Conservation (phyloP, 2,329 filamentous ascomycete genomes). For the Talaromyces marneffei region DNA sequence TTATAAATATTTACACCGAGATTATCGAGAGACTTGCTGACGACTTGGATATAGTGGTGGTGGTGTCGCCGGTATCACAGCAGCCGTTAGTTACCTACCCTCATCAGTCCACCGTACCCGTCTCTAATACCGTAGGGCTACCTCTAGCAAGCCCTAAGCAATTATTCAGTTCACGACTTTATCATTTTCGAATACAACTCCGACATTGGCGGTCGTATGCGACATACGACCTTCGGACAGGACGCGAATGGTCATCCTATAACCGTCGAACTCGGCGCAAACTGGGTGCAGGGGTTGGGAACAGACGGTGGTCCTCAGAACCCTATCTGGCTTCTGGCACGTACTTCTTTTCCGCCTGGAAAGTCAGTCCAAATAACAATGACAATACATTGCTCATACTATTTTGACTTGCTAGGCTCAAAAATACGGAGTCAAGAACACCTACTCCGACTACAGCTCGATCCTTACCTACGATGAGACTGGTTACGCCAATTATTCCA, state of each 20-base stretch:
- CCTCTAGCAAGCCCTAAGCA: slow-evolving; percentile 52
- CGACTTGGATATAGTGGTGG: slow-evolving; percentile 41
- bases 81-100: slow-evolving; percentile 41
- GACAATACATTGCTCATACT: background rate
- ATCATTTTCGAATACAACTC: slow-evolving; percentile 60
- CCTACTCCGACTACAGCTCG: slow-evolving; percentile 53
- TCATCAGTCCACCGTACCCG: background rate
- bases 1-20: background rate
- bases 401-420: slow-evolving; percentile 38
- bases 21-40: background rate
- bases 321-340: slow-evolving; percentile 51
- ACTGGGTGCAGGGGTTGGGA: slow-evolving; percentile 52
- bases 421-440: slow-evolving; percentile 53
- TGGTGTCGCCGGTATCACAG: slow-evolving; percentile 58
- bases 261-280: slow-evolving; percentile 60
- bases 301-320: slow-evolving; percentile 46
- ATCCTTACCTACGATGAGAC: slow-evolving; percentile 57
- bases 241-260: slow-evolving; percentile 49
- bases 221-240: slow-evolving; percentile 53
- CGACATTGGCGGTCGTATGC: slow-evolving; percentile 57
- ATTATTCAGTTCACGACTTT: slow-evolving; percentile 58
- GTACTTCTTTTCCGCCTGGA: background rate
- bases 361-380: background rate
- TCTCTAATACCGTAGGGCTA: slow-evolving; percentile 8
- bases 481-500: slow-evolving; percentile 48